phyloP scores from a whole-genome alignment of 306 rosid genomes.

The Castanea crenata region DNA sequence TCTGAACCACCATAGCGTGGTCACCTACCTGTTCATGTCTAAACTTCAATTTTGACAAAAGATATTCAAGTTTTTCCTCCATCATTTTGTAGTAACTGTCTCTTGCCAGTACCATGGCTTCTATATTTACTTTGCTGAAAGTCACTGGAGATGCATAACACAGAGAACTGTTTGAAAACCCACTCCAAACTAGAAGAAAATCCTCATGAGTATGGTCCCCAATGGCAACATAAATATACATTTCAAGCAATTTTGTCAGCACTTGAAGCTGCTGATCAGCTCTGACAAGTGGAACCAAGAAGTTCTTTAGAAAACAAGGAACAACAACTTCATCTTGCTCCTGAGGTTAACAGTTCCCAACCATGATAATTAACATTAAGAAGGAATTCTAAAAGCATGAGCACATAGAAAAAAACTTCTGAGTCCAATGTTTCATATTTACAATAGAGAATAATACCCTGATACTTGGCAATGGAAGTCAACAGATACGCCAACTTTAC shows the following conservation, averaged over 20 bases:
- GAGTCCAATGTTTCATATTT: constrained; percentile 3
- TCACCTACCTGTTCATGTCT: constrained; percentile 83
- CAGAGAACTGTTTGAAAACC: constrained; percentile 52
- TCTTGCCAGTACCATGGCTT: constrained; percentile 58
- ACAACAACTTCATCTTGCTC: constrained; percentile 70
- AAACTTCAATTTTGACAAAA: constrained; percentile 55
- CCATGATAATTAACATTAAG: constrained; percentile 31
- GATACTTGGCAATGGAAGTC: constrained; percentile 56
- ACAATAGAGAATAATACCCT: constrained; percentile 52
- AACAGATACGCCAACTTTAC: constrained; percentile 37
- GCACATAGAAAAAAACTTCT: constrained; percentile 13
- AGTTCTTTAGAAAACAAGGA: constrained; percentile 76
- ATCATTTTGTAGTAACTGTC: constrained; percentile 65
- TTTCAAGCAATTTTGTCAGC: constrained; percentile 78
- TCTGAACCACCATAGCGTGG: constrained; percentile 18
- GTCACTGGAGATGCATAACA: constrained; percentile 58
- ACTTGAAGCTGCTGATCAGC: constrained; percentile 98
- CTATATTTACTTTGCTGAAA: constrained; percentile 58
- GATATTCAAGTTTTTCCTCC: constrained; percentile 59
- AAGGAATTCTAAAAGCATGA: constrained; percentile 18
- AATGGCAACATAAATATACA: constrained; percentile 58
- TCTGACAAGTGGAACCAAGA: constrained; percentile 75
- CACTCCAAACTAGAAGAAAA: constrained; percentile 83
- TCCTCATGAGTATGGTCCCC: constrained; percentile 55
- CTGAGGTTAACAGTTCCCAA: constrained; percentile 48